These are phyloP conservation scores for Arctostaphylos glauca DNA, from an alignment of 148 eudicot genomes.

Conservation along the genomic window DNA sequence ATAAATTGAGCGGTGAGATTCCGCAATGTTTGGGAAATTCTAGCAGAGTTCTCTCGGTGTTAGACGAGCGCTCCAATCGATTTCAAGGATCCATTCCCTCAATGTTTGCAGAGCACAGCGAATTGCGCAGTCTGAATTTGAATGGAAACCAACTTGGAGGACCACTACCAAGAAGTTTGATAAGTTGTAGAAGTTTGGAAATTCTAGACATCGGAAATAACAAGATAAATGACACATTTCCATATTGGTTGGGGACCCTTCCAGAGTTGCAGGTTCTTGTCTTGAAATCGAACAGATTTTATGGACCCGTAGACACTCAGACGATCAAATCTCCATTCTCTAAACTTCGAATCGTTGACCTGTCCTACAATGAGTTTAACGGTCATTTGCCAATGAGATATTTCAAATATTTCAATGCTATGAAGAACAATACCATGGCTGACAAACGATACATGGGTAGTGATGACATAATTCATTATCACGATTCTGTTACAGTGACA, in stretches of 20 bases:
- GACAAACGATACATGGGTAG: neutral
- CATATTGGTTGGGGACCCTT: conserved; percentile 24
- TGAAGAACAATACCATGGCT: conserved; percentile 1
- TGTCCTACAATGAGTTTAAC: conserved; percentile 38
- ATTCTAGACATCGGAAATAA: conserved; percentile 46
- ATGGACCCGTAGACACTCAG: conserved; percentile 22
- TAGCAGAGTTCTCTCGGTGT: conserved; percentile 12
- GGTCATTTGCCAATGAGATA: conserved; percentile 10
- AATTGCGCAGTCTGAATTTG: conserved; percentile 2
- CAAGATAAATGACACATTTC: conserved; percentile 30
- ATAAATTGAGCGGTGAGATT: conserved; percentile 25
- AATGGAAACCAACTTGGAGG: conserved; percentile 29
- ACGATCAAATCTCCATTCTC: conserved; percentile 6
- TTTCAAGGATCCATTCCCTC: conserved; percentile 17
- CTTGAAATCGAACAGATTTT: conserved; percentile 28
- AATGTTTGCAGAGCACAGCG: neutral
- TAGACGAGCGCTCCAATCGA: conserved; percentile 10
- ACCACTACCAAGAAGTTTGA: conserved; percentile 26
- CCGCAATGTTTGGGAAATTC: conserved; percentile 15
- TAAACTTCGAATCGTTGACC: conserved; percentile 43
- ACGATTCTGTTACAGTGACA: too few species aligned
- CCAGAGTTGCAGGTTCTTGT: conserved; percentile 32
- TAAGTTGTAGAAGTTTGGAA: conserved; percentile 24
- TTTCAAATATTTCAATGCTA: conserved; percentile 21
- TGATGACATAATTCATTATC: too few species aligned